Conservation (phyloP, 345 rosid species). For the Euclidium syriacum region DNA sequence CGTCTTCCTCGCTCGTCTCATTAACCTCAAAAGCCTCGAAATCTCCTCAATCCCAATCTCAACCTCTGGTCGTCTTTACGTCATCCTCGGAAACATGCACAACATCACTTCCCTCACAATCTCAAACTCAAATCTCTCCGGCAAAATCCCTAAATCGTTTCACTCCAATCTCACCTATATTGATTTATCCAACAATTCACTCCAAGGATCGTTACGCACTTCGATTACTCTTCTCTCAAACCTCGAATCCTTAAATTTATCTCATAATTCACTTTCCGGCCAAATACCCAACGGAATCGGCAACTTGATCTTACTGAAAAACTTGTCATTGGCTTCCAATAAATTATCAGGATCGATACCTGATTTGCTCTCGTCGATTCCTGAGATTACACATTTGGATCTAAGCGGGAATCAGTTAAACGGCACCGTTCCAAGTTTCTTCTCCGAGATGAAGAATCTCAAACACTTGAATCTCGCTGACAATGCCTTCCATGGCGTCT, state of each 20-base stretch:
- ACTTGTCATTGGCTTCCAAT: slow-evolving; percentile 62
- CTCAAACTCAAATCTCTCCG: slow-evolving; percentile 58
- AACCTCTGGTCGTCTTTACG: slow-evolving; percentile 61
- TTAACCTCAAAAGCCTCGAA: slow-evolving; percentile 60
- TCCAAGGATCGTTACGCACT: slow-evolving; percentile 55
- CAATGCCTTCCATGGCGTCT: slow-evolving; percentile 61
- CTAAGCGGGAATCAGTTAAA: slow-evolving; percentile 69
- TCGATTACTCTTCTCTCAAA: slow-evolving; percentile 56
- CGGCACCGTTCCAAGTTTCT: slow-evolving; percentile 65
- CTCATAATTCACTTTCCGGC: slow-evolving; percentile 56
- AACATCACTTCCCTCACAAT: slow-evolving; percentile 52
- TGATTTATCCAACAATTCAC: slow-evolving; percentile 65
- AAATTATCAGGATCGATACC: slow-evolving; percentile 70
- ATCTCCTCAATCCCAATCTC: slow-evolving; percentile 48
- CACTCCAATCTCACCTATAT: slow-evolving; percentile 45
- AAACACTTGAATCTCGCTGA: slow-evolving; percentile 63
- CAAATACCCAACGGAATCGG: slow-evolving; percentile 54
- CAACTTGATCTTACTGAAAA: slow-evolving; percentile 51
- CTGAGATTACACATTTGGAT: slow-evolving; percentile 60
- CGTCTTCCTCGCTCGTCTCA: slow-evolving; percentile 58
- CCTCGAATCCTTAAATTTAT: slow-evolving; percentile 54
- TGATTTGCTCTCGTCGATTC: slow-evolving; percentile 51
- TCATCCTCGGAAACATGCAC: slow-evolving; percentile 52
- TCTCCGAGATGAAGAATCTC: slow-evolving; percentile 52
- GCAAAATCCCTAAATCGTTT: slow-evolving; percentile 44